Evolutionary conservation across 768 basidiomycete species (phyloP).

Genomic region (Termitomyces sp.): DNA sequence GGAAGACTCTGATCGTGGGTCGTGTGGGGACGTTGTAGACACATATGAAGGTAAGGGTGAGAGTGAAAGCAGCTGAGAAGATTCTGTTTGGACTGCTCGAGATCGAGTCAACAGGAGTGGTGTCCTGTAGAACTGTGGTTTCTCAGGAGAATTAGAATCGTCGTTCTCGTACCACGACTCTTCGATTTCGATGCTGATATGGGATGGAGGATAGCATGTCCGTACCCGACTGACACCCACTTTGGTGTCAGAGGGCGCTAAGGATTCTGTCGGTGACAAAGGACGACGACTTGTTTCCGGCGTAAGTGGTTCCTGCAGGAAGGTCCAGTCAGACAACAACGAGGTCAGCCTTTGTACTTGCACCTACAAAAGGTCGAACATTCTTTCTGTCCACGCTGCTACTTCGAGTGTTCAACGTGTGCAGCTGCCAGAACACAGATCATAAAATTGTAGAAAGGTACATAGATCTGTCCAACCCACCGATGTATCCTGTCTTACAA

Average conservation of each 20-base stretch:
- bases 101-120: conserved; percentile 55
- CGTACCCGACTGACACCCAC: conserved; percentile 20
- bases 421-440: conserved; percentile 10
- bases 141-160: conserved; percentile 23
- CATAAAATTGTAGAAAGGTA: neutral
- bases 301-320: conserved; percentile 32
- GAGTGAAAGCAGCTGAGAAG: conserved; percentile 22
- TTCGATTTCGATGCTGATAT: conserved; percentile 41
- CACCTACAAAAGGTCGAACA: conserved; percentile 18
- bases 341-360: neutral
- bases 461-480: conserved; percentile 16
- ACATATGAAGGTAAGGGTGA: conserved; percentile 31
- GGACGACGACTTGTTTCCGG: conserved; percentile 40
- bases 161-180: conserved; percentile 26
- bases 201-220: conserved; percentile 24
- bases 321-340: neutral
- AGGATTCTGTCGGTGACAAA: conserved; percentile 34
- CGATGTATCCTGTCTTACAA: conserved; percentile 29
- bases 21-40: conserved; percentile 41
- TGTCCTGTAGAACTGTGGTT: conserved; percentile 32
- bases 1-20: conserved; percentile 71
- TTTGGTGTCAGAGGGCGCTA: conserved; percentile 22
- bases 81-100: conserved; percentile 67
- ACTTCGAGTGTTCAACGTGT: conserved; percentile 15
- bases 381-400: conserved; percentile 22